Percentiles rank a stretch among this genome's conserved stretches.
phyloP scores from a whole-genome alignment of 1,284 basidiomycete species.

The Ceratobasidium sp. region DNA sequence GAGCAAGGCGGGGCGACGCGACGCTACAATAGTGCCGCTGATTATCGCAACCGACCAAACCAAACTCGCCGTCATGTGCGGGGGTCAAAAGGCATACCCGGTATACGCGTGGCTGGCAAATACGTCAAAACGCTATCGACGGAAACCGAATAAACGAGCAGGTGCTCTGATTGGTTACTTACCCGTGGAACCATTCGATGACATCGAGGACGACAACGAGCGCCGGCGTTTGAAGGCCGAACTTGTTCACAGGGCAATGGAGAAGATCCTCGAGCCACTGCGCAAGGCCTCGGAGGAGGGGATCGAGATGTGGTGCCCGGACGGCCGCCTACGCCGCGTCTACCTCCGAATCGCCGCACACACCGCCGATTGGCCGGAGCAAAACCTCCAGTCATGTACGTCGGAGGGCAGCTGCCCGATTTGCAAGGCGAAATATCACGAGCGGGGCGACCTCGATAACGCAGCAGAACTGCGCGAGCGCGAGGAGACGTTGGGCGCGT shows the following conservation, averaged over 20 bases:
- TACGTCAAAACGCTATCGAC: conserved; percentile 32
- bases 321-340: too few species aligned
- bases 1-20: neutral
- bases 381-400: conserved; percentile 42
- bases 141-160: conserved; percentile 24
- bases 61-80: conserved; percentile 33
- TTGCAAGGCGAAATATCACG: neutral
- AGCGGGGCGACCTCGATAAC: too few species aligned
- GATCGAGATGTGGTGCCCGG: too few species aligned
- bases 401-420: conserved; percentile 1
- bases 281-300: too few species aligned
- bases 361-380: conserved; percentile 49
- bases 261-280: conserved; percentile 45
- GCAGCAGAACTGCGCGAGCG: neutral
- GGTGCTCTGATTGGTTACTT: conserved; percentile 40
- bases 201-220: conserved; percentile 6
- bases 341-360: too few species aligned
- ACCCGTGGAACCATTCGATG: conserved; percentile 39
- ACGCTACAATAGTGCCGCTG: conserved; percentile 12
- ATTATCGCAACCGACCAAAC: conserved; percentile 44
- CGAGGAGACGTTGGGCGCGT: neutral
- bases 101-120: conserved; percentile 46
- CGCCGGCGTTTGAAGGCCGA: conserved; percentile 16
- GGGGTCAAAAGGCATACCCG: conserved; percentile 45
- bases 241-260: conserved; percentile 47